Base-by-base conservation (phyloP, 805 yeast genomes). In the Candida easanensis region DNA sequence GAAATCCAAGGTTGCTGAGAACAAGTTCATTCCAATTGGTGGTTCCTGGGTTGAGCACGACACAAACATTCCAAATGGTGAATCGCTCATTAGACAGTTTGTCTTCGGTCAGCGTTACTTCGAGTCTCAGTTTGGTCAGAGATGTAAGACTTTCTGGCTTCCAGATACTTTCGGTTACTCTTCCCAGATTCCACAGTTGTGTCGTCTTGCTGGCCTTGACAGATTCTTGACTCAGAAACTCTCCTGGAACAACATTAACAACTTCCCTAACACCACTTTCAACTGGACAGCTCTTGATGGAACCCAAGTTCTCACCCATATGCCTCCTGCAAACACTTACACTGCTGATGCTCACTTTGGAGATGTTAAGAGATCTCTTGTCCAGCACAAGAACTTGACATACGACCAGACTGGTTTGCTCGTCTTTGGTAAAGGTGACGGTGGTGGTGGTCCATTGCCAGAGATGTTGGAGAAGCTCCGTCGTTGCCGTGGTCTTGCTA, bases 1-100 rank as follows among this genome's bases (percentile, higher is more conserved):
- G 51, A 50, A 63, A 26, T 76, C 79, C 22, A 85, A 84, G 40
- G 82, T 83, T 42, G 69, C 76, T 37, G 77, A 78, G 17, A 85
- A 86, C 40, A 83, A 85, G 51, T 91, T 91, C 56, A 73, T 90
- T 38, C 95, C 96, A 10, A 77, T 93, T 47, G 99, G 99, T 40
- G 99, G 99, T 5, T 80, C 97, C 0, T 91, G 98, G 98, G 98
- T 93, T 33, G 99, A 91, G 65, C 84, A 88, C 62, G 99, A 91
- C 62, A 91, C 98, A 10, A 91, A 91, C 64, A 73, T 91, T 67
- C 99, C 99, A n/a, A 71, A 78, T 49, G 97, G 98, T 34, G 99
- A 91, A 64, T 84, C 96, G 0, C 69, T 91, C 43, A 80, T 82
- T 5, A 77, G 99, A 51, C 99, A 91, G 60, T 87, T 90, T 56